Evolutionary conservation across 1,284 basidiomycete genomes (phyloP).

Genomic region (Rhizopogon parksii): DNA sequence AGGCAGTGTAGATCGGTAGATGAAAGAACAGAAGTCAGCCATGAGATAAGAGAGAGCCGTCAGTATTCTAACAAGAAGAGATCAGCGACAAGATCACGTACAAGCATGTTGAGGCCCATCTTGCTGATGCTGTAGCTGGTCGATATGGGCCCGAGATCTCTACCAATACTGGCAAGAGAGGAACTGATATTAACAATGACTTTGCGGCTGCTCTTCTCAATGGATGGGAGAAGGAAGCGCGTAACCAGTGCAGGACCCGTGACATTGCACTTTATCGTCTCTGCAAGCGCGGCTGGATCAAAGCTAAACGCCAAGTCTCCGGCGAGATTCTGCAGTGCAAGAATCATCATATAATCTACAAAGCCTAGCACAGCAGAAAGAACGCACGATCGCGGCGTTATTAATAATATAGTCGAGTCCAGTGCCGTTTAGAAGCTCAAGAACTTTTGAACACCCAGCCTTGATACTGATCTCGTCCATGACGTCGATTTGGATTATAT

Average conservation of each 20-base stretch:
- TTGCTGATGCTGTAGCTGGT: slow-evolving; percentile 28
- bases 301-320: slow-evolving; percentile 23
- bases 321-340: slow-evolving; percentile 16
- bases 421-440: slow-evolving; percentile 22
- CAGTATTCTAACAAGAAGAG: background rate
- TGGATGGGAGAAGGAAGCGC: slow-evolving; percentile 25
- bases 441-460: slow-evolving; percentile 18
- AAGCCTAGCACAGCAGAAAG: background rate
- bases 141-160: slow-evolving; percentile 17
- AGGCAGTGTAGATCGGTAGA: background rate
- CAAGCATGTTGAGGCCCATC: slow-evolving; percentile 26
- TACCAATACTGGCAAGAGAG: slow-evolving; percentile 26
- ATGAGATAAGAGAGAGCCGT: background rate
- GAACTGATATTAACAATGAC: slow-evolving; percentile 32
- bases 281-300: slow-evolving; percentile 13
- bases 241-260: slow-evolving; percentile 29
- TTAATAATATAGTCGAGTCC: slow-evolving; percentile 35
- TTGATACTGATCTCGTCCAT: slow-evolving; percentile 25
- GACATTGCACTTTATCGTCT: slow-evolving; percentile 27
- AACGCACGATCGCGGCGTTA: slow-evolving; percentile 34
- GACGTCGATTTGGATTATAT: slow-evolving; percentile 32
- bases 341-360: background rate
- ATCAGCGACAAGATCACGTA: slow-evolving; percentile 11
- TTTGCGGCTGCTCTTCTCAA: slow-evolving; percentile 27
- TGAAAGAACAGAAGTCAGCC: background rate